Conservation (phyloP, 345 rosid species). For the Pseudoturritis turrita region DNA sequence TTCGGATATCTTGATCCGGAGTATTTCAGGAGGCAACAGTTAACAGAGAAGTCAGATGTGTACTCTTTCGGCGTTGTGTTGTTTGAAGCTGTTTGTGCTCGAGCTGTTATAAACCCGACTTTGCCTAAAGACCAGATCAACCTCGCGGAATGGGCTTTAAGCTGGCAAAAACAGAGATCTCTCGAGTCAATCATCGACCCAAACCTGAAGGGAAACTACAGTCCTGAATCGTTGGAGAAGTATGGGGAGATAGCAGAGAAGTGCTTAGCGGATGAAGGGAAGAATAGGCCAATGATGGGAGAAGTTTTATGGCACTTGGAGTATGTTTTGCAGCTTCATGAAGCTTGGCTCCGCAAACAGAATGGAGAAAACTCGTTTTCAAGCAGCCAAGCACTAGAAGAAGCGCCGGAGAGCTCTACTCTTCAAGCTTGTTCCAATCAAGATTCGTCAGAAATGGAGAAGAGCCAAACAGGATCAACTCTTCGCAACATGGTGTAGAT, state of each 20-base stretch:
- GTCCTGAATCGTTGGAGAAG: constrained; percentile 68
- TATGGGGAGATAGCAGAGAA: constrained; percentile 90
- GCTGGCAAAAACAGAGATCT: constrained; percentile 66
- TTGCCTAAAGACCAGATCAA: constrained; percentile 92
- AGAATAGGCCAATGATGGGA: constrained; percentile 85
- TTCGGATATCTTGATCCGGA: constrained; percentile 92
- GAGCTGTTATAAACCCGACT: constrained; percentile 84
- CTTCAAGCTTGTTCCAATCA: constrained; percentile 21
- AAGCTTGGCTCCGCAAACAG: constrained; percentile 55
- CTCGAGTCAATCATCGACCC: constrained; percentile 68
- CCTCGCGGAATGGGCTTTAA: constrained; percentile 90
- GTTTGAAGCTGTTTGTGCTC: constrained; percentile 81
- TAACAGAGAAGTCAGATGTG: constrained; percentile 89
- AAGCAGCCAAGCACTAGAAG: constrained; percentile 38
- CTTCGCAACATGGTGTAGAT: constrained; percentile 16
- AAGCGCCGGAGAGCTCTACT: constrained; percentile 16
- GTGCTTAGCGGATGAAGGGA: constrained; percentile 81
- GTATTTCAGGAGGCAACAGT: constrained; percentile 74
- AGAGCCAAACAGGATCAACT: constrained; percentile 19
- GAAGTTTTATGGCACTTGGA: constrained; percentile 89
- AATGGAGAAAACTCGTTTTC: constrained; percentile 37
- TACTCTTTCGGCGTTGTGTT: constrained; percentile 86
- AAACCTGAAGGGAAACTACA: constrained; percentile 43
- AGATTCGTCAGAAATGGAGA: constrained; percentile 16
- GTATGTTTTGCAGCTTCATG: constrained; percentile 78